These are phyloP conservation scores for Pichia sp. DNA, from an alignment of 1,139 yeast genomes.

Conservation along the genomic window DNA sequence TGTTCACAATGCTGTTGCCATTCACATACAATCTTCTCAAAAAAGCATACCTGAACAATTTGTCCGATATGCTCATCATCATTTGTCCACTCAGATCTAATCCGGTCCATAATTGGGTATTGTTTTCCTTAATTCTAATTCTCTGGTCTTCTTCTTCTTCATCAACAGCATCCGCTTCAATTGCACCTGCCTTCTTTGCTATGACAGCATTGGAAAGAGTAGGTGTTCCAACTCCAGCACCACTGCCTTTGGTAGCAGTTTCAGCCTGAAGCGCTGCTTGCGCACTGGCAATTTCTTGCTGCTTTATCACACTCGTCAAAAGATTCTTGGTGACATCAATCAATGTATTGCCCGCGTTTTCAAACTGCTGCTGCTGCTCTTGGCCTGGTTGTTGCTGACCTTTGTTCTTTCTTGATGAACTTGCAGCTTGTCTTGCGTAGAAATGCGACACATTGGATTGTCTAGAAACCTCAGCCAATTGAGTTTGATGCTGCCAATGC, in stretches of 20 bases:
- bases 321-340: conserved; percentile 54
- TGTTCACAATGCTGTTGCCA: conserved; percentile 67
- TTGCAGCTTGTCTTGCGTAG: conserved; percentile 90
- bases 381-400: not conserved
- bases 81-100: conserved; percentile 92
- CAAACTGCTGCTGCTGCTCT: conserved; percentile 21
- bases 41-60: conserved; percentile 76
- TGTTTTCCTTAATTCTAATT: conserved; percentile 64
- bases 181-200: conserved; percentile 18
- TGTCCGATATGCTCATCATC: conserved; percentile 61
- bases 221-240: conserved; percentile 16
- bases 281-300: conserved; percentile 16
- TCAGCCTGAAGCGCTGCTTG: conserved; percentile 5
- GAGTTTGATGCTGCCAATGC: conserved; percentile 86
- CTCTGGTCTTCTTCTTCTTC: conserved; percentile 78
- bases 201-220: conserved; percentile 21
- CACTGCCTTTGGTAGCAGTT: not conserved
- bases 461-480: conserved; percentile 74
- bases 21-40: conserved; percentile 82
- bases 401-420: conserved; percentile 53
- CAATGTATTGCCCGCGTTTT: conserved; percentile 33
- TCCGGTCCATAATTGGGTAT: conserved; percentile 89
- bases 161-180: conserved; percentile 48
- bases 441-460: conserved; percentile 69
- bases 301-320: conserved; percentile 28